These are phyloP conservation scores for Chaetomium cochliodes DNA, from an alignment of 495 filamentous ascomycete species.

Conservation along the genomic window DNA sequence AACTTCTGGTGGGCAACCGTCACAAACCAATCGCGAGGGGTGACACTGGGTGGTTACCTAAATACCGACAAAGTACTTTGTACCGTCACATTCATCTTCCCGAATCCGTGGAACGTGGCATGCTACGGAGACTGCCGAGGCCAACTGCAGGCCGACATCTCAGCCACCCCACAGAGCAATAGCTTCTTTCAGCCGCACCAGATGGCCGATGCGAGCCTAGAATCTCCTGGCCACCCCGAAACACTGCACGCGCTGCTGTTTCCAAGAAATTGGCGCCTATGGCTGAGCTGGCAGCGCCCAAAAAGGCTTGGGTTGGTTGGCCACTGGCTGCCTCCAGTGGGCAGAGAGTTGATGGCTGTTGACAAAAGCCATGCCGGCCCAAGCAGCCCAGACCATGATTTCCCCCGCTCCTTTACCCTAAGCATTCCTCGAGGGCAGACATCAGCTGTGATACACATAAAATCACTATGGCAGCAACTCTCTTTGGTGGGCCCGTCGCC, in stretches of 20 bases:
- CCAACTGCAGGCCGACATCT: neutral
- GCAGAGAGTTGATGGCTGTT: neutral
- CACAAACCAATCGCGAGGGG: no score
- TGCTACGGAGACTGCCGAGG: no score
- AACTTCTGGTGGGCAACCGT: no score
- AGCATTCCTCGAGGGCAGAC: neutral
- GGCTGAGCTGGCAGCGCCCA: conserved; percentile 9
- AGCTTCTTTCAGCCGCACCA: conserved; percentile 3
- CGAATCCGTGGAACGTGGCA: neutral
- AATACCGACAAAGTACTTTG: no score
- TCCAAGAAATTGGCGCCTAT: neutral
- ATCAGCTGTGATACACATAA: neutral
- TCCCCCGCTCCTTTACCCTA: neutral
- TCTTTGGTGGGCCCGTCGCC: neutral
- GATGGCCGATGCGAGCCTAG: neutral
- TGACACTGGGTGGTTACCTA: no score
- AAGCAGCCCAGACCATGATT: neutral
- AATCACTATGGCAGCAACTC: conserved; percentile 1
- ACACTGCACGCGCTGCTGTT: neutral
- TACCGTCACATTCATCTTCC: no score
- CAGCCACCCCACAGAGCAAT: neutral
- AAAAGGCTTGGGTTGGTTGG: neutral
- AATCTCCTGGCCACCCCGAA: neutral
- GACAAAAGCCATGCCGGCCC: neutral
- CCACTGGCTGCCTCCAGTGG: neutral